Evolutionary conservation across 2,329 filamentous ascomycete genomes (phyloP), one percentile per base, ranked within the genome.

Genomic region (Karstenula rhodostoma): DNA sequence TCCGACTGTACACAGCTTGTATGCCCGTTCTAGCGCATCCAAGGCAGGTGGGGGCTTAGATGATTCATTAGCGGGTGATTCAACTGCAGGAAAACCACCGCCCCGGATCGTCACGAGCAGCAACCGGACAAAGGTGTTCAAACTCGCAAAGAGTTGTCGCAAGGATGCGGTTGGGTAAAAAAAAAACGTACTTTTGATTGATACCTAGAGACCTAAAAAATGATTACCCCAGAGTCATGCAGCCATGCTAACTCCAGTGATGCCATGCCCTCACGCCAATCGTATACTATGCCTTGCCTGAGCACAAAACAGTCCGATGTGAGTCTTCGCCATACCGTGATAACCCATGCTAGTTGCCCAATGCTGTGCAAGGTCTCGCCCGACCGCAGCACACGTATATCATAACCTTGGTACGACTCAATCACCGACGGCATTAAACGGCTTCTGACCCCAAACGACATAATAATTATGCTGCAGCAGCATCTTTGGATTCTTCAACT

Each of bases 381-480:
- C 6, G 19, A 44, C 42, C 42, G 19, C 40, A 1, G n/a, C 40
- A 43, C 40, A 19, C n/a, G 19, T 22, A 8, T 6, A 43, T 19
- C n/a, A 43, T 43, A n/a, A 19, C 40, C 17, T 43, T 10, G 3
- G 17, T 32, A 32, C 40, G 8, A 19, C 17, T 22, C 17, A 22
- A 43, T 46, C 47, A 64, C 61, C 60, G 15, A 59, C 65, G 23
- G 63, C 63, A 61, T 68, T 52, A 32, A 33, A 13, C 27, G 67
- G 65, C 58, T 69, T 69, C 61, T 71, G 67, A 17, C 46, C 68
- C 56, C 63, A 71, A 3, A 67, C 59, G 4, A 69, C 63, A 47
- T 71, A 73, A 48, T 60, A 67, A 50, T 73, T 70, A 51, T 73
- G 68, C 66, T 73, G 70, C 15, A 68, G 46, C 29, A 69, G 56